Base-by-base conservation (phyloP, 306 rosid species). In the Begonia masoniana region DNA sequence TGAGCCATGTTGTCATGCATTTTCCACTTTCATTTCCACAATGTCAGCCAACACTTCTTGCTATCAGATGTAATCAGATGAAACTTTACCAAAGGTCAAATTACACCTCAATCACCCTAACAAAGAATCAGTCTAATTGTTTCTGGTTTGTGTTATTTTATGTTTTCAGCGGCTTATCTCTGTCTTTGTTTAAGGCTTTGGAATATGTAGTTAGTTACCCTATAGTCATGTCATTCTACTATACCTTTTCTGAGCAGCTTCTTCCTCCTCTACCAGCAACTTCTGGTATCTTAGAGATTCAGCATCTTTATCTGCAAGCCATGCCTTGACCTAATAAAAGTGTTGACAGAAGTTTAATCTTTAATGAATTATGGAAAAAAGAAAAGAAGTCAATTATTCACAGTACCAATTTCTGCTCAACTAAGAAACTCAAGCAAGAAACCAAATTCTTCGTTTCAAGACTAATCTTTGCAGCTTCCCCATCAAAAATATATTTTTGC, bases 191-290 rank as follows among this genome's bases (percentile, higher is more conserved):
- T 21, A 21, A 31, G 39, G 39, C 7, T 31, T 31, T 5, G 39
- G 39, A 31, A 31, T 31, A 6, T 31, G 39, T 31, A 7, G 39
- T 31, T 5, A 31, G 39, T 7, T 6, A 21, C 24, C 24, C 4
- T 21, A 2, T 21, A 21, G 24, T 21, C 24, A 31, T 31, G 39
- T 7, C 39, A 31, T 31, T 7, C 39, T 10, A 50, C 41, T 49
- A 13, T 74, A 88, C 97, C 95, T 79, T 81, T 64, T 84, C 69
- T 71, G 88, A 74, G 86, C 87, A 63, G 84, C 87, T 74, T 84
- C 89, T 68, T 84, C 95, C 71, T 88, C 97, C 71, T 84, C 95
- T 66, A 84, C 86, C 62, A 84, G 76, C 68, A 76, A 73, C 63
- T 82, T 80, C 63, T 88, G 93, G 62, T 78, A 84, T 66, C 87